Base-by-base conservation (phyloP, 2,329 filamentous ascomycete species). In the Magnaporthiopsis poae region DNA sequence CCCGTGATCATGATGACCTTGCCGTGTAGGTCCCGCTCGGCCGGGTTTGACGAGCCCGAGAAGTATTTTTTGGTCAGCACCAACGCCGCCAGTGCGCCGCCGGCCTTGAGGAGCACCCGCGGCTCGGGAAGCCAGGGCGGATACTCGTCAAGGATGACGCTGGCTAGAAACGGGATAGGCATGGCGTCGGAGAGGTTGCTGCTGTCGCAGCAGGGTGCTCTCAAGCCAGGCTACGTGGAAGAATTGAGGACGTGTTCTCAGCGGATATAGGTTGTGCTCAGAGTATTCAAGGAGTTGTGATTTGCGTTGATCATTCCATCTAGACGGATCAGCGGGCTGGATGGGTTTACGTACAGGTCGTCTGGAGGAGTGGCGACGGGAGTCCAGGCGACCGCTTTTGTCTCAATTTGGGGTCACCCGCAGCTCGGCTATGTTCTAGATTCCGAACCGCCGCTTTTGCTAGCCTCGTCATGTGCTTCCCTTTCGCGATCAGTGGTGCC, bases 1-100 rank as follows among this genome's bases (percentile, higher is more conserved):
- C 95, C 93, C 25, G 95, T 99, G 65, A 99, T 86, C 82, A 99
- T 88, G 61, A 97, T 84, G 63, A 99, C 92, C 75, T 96, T 96
- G 63, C 92, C 92, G 77, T 97, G 92, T 88, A 99, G 92, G 66
- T 90, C 84, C 68, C 91, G 85, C 75, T 96, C 92, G 33, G 90
- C 85, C 60, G 78, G 79, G 77, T 95, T 97, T 71, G 78, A 80
- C 15, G 88, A 85, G 71, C 95, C 96, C 70, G 86, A 86, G 73
- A 89, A 90, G 80, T 90, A 96, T 73, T 82, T 81, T 81, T 97
- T 98, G 63, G 84, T 72, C 36, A 83, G 68, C 63, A 75, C 74
- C 35, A 86, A 71, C 60, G 77, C 70, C 7, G 75, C 74, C n/a
- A 79, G 61, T 60, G 77, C 69, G 27, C 75, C 73, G 60, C 73